These are phyloP conservation scores for Calonectria pteridis DNA, from an alignment of 2,329 filamentous ascomycete species.

Conservation along the genomic window DNA sequence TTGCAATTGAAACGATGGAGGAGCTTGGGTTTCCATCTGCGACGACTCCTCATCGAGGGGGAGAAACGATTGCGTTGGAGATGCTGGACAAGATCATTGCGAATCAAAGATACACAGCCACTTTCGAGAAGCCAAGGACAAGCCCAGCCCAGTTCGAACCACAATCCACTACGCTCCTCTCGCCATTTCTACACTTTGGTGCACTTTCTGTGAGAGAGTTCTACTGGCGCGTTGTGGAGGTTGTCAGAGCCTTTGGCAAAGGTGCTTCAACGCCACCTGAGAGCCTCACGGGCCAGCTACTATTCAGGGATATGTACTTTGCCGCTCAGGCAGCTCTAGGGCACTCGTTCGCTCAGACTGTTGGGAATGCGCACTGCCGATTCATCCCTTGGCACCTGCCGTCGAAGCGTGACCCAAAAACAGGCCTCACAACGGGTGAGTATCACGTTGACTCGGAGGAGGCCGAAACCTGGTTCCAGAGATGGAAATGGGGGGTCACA, in stretches of 20 bases:
- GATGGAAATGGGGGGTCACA: slow-evolving; percentile 77
- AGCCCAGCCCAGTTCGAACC: slow-evolving; percentile 80
- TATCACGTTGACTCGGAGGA: slow-evolving; percentile 73
- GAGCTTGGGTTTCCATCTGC: slow-evolving; percentile 77
- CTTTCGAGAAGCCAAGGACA: slow-evolving; percentile 81
- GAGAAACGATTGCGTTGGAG: slow-evolving; percentile 74
- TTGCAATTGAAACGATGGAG: slow-evolving; percentile 76
- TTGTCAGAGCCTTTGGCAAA: slow-evolving; percentile 68
- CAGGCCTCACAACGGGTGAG: slow-evolving; percentile 65
- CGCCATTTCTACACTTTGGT: slow-evolving; percentile 81
- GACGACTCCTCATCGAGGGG: slow-evolving; percentile 76
- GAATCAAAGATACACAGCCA: slow-evolving; percentile 76
- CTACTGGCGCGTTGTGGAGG: slow-evolving; percentile 77
- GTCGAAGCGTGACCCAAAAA: slow-evolving; percentile 63
- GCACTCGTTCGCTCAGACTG: slow-evolving; percentile 71
- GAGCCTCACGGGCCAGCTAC: slow-evolving; percentile 78
- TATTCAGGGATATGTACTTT: slow-evolving; percentile 89
- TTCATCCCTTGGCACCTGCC: slow-evolving; percentile 86
- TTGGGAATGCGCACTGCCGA: slow-evolving; percentile 74
- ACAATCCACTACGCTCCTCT: slow-evolving; percentile 79
- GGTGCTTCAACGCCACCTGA: slow-evolving; percentile 73
- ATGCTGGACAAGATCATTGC: slow-evolving; percentile 70
- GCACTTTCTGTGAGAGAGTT: slow-evolving; percentile 77
- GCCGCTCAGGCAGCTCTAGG: slow-evolving; percentile 79
- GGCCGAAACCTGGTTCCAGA: slow-evolving; percentile 74